Evolutionary conservation across 176 grass and related monocot species (phyloP), one percentile per base, ranked within the genome.

Genomic region (Urochloa ruziziensis): DNA sequence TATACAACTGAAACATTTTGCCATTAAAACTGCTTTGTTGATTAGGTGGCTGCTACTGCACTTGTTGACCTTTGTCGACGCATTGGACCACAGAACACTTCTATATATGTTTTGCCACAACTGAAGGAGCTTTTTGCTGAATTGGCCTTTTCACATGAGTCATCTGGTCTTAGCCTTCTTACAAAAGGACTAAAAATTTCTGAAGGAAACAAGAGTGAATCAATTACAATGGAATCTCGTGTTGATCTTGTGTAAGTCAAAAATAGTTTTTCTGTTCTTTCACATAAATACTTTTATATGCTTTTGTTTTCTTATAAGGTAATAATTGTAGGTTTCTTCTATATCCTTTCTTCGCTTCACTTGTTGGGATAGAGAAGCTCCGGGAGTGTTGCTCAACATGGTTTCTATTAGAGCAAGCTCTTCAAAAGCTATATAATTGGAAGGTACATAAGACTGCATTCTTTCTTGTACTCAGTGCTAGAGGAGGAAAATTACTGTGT

Each of bases 371-470:
- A 89, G 95, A 93, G 82, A 95, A 95, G 79, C 86, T 98, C 39
- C 92, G 82, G 25, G 83, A 95, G 76, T 91, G 54, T 81, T 98
- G 92, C 78, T 85, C 90, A 49, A 92, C 84, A 81, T 98, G 95
- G 95, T 98, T 98, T 90, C 91, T 98, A 48, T 88, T 98, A 85
- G 95, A 98, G 82, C 92, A 98, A 79, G 80, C 79, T 84, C 95
- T 98, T 91, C 86, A 84, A 63, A 95, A 74, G 78, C 60, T 78
- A 57, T 88, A 98, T 36, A 94, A 93, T 71, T 98, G 95, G 92
- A 98, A 95, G 95, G 95, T 95, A 88, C 15, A 39, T 66, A 68
- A 84, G 5, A 12, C 15, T 79, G 17, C 58, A 4, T 88, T 64
- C 14, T 82, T 44, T 59, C 13, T 65, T 63, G 2, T n/a, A n/a